These are phyloP conservation scores for Sporobolomyces phaffii DNA, from an alignment of 768 basidiomycete genomes.

Conservation along the genomic window DNA sequence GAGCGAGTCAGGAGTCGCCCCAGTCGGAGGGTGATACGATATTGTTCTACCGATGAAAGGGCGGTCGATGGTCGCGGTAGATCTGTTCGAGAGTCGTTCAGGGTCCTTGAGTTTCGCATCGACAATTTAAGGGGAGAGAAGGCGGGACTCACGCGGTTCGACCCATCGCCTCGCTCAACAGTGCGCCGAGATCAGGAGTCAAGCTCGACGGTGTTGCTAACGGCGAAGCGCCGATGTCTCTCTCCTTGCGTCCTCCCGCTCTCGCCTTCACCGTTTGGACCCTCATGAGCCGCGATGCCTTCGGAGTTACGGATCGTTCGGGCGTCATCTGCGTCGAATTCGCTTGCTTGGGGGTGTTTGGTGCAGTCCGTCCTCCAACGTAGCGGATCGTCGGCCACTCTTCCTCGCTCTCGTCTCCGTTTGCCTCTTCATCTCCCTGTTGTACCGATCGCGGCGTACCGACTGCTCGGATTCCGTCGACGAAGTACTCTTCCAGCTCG, in stretches of 20 bases:
- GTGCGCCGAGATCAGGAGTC: neutral
- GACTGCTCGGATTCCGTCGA: conserved; percentile 11
- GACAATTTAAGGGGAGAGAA: neutral
- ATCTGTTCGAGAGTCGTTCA: neutral
- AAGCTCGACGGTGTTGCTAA: neutral
- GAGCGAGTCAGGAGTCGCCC: neutral
- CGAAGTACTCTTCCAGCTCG: conserved; percentile 14
- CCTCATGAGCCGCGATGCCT: conserved; percentile 10
- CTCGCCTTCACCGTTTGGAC: conserved; percentile 6
- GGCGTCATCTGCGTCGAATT: neutral
- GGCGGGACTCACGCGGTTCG: neutral
- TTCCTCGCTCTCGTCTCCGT: neutral
- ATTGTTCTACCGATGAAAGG: conserved; percentile 2
- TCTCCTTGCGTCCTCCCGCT: conserved; percentile 6
- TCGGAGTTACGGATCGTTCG: conserved; percentile 8
- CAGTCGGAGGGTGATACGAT: conserved; percentile 1
- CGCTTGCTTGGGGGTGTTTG: conserved; percentile 1
- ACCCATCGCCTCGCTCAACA: conserved; percentile 10
- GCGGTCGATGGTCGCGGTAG: neutral
- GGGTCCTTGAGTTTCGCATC: neutral
- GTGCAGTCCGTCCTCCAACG: conserved; percentile 3
- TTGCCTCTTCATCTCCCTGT: neutral
- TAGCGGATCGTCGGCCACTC: conserved; percentile 10
- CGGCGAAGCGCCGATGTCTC: conserved; percentile 1
- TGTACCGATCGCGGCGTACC: conserved; percentile 2